phyloP scores from a whole-genome alignment of 1,139 yeast genomes.

The Taiozyma sp. region DNA sequence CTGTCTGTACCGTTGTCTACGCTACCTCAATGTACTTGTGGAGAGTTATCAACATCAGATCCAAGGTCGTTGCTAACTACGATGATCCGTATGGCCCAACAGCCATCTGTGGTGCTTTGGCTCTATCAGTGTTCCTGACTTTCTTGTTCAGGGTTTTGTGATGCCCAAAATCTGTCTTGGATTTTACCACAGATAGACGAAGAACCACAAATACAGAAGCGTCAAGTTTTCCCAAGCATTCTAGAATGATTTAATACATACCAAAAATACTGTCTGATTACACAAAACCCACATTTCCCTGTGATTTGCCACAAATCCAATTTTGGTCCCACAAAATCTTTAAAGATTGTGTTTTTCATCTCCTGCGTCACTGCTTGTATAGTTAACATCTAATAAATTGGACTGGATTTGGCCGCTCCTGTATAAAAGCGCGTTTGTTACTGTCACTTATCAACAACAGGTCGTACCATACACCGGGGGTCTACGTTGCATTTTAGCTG shows the following conservation, averaged over 20 bases:
- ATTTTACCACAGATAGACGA: too few relatives aligned
- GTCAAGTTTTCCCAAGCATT: too few relatives aligned
- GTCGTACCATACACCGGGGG: neutral
- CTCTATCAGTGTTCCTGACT: conserved; percentile 67
- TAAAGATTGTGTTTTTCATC: neutral
- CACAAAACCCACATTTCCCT: neutral
- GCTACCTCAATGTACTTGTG: conserved; percentile 74
- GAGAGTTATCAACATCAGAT: conserved; percentile 81
- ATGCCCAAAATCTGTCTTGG: neutral
- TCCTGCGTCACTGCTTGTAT: neutral
- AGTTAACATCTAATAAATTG: neutral
- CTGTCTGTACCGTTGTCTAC: conserved; percentile 68
- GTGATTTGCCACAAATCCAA: neutral
- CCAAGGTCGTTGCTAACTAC: conserved; percentile 76
- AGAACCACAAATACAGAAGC: neutral
- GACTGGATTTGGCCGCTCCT: neutral
- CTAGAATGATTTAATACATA: too few relatives aligned
- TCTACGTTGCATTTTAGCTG: neutral
- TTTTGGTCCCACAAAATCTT: neutral
- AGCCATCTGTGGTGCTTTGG: conserved; percentile 69
- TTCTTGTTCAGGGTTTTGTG: conserved; percentile 38
- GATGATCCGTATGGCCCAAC: conserved; percentile 90
- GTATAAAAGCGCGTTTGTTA: neutral
- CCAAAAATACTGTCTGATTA: neutral
- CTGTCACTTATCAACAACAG: neutral